Base-by-base conservation (phyloP, 2,329 filamentous ascomycete genomes). In the Ilyonectria robusta region DNA sequence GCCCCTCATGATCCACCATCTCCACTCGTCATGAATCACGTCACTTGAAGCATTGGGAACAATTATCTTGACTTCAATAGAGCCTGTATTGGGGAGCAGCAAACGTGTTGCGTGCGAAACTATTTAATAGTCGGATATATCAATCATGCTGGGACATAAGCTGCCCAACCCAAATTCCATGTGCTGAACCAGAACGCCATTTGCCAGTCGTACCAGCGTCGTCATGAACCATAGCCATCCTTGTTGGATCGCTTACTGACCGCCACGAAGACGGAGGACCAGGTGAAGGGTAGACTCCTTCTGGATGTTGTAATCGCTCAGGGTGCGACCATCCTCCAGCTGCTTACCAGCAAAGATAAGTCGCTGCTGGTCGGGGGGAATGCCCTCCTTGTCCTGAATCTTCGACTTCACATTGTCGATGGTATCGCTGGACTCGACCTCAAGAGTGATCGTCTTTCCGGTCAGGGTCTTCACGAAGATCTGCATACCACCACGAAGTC, bases 331-430 rank as follows among this genome's bases (percentile, higher is more conserved):
- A 75, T 98, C 95, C 82, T 98, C 95, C 17, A 98, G 89, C 82
- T 98, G 95, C 89, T 98, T 98, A 70, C 95, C 95, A 67, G 95
- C 95, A 76, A 98, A 98, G 82, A 98, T 98, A 70, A 98, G 84
- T 77, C 95, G 95, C 86, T 98, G 95, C 83, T 98, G 95, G 81
- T 98, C 95, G 19, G 95, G 95, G 54, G 95, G 95, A 65, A 98
- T 98, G 51, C 95, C 95, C 84, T 98, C 95, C 90, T 98, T 98
- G 79, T 98, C 95, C 83, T 98, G 95, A 62, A 98, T 98, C 90
- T 98, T 98, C 61, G 88, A 91, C 90, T 98, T 98, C 54, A 98
- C 95, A 71, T 98, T 97, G 86, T 97, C 94, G 81, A 97, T 97
- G 58, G 94, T 97, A 78, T 97, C 94, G 2, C 89, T 93, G 0